Percentiles rank a stretch among this genome's conserved stretches.
Evolutionary conservation across 257 asterid genomes (phyloP).

Genomic region (Coffea canephora): DNA sequence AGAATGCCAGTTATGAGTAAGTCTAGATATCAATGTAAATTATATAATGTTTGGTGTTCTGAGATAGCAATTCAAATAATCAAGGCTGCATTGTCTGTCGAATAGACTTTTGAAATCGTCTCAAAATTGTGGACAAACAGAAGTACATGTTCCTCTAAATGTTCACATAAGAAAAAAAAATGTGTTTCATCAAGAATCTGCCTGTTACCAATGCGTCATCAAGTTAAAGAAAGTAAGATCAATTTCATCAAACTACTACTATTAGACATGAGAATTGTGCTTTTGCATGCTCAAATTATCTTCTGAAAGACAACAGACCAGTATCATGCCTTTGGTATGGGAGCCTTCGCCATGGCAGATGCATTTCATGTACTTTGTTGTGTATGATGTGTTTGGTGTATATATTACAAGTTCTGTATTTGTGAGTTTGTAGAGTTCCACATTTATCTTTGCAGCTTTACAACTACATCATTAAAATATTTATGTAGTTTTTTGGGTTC

Average conservation of each 20-base stretch:
- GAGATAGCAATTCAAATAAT: not conserved
- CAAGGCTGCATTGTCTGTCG: not conserved
- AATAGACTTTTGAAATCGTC: not conserved
- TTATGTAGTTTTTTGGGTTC: slow-evolving; percentile 17
- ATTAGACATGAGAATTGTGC: not conserved
- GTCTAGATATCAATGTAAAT: slow-evolving; percentile 22
- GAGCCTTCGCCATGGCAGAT: not conserved
- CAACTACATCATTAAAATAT: slow-evolving; percentile 5
- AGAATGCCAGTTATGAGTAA: slow-evolving; percentile 81
- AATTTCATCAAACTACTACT: not conserved
- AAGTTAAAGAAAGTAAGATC: not conserved
- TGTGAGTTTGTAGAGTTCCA: not conserved
- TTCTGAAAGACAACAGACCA: not conserved
- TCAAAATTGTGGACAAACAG: not conserved
- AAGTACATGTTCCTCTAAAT: not conserved
- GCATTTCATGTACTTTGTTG: not conserved
- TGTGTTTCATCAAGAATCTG: not conserved
- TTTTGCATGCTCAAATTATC: not conserved
- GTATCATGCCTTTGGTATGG: not conserved
- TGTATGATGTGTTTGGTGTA: not conserved
- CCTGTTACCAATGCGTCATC: not conserved
- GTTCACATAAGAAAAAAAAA: not conserved
- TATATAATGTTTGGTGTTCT: not conserved
- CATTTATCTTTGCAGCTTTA: not conserved
- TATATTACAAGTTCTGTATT: not conserved